phyloP scores from a whole-genome alignment of 768 basidiomycete species.

The Russula compacta region DNA sequence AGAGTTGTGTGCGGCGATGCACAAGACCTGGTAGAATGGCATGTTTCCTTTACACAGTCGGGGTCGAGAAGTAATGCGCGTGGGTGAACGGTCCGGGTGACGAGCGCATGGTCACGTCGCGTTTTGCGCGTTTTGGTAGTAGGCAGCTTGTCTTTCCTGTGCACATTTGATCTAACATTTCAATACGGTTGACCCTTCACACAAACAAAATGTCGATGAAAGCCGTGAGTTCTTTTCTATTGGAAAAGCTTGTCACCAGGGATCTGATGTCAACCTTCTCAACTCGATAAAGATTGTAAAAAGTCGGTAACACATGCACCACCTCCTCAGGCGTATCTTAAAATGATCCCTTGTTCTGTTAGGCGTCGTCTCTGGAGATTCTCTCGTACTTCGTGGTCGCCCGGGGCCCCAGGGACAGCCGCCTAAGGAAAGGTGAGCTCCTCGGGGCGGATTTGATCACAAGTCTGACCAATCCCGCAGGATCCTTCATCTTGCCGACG shows the following conservation, averaged over 20 bases:
- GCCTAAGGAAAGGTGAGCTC: constrained; percentile 74
- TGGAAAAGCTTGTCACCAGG: neutral
- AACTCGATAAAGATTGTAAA: constrained; percentile 42
- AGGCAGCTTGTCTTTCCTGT: neutral
- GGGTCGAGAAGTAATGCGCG: neutral
- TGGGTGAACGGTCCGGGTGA: constrained; percentile 14
- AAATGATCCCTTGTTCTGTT: constrained; percentile 23
- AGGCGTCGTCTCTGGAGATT: constrained; percentile 90
- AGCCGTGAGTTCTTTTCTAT: constrained; percentile 42
- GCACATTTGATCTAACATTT: neutral
- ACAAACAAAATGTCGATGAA: constrained; percentile 53
- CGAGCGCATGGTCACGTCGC: neutral
- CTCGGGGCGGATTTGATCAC: neutral
- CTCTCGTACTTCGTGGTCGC: constrained; percentile 72
- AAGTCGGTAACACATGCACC: constrained; percentile 31
- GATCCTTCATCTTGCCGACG: constrained; percentile 82
- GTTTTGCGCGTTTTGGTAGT: too few relatives aligned
- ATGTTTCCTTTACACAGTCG: constrained; percentile 32
- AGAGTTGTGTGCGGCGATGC: constrained; percentile 66
- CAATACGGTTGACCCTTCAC: constrained; percentile 5
- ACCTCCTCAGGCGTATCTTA: neutral
- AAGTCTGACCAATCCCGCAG: constrained; percentile 33
- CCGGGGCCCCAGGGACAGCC: constrained; percentile 76
- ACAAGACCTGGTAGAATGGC: constrained; percentile 85
- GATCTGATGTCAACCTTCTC: neutral